Evolutionary conservation across 495 filamentous ascomycete genomes (phyloP).

Genomic region (Aspergillus nidulans): DNA sequence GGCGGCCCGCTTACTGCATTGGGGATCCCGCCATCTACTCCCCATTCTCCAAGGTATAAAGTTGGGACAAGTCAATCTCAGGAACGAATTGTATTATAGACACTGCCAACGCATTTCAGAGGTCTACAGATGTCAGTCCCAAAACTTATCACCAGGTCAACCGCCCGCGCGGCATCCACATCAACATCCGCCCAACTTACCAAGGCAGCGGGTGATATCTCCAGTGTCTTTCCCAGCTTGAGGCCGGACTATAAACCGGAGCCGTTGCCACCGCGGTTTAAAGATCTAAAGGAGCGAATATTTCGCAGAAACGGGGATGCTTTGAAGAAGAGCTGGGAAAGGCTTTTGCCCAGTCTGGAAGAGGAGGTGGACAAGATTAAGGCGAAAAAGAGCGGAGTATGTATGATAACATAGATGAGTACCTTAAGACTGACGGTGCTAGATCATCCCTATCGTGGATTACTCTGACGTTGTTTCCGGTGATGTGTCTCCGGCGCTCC

Average conservation of each 20-base stretch:
- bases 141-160: constrained; percentile 28
- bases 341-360: constrained; percentile 59
- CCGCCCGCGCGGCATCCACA: constrained; percentile 34
- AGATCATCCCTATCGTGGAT: constrained; percentile 58
- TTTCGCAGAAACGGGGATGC: constrained; percentile 59
- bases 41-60: constrained; percentile 13
- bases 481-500: constrained; percentile 35
- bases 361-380: constrained; percentile 42
- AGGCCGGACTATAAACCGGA: constrained; percentile 56
- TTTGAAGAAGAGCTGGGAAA: constrained; percentile 62
- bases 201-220: constrained; percentile 68
- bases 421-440: not conserved
- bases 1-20: constrained; percentile 15
- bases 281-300: constrained; percentile 64
- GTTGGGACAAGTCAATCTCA: not conserved
- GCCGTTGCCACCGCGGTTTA: constrained; percentile 68
- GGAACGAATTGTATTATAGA: not conserved
- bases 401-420: not conserved
- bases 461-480: constrained; percentile 50
- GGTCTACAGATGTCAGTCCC: constrained; percentile 26
- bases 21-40: constrained; percentile 11
- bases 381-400: constrained; percentile 47
- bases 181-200: constrained; percentile 30
- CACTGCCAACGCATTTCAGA: not conserved
- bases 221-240: constrained; percentile 76